Evolutionary conservation across 805 yeast genomes (phyloP).

Genomic region (Candida ovalis): DNA sequence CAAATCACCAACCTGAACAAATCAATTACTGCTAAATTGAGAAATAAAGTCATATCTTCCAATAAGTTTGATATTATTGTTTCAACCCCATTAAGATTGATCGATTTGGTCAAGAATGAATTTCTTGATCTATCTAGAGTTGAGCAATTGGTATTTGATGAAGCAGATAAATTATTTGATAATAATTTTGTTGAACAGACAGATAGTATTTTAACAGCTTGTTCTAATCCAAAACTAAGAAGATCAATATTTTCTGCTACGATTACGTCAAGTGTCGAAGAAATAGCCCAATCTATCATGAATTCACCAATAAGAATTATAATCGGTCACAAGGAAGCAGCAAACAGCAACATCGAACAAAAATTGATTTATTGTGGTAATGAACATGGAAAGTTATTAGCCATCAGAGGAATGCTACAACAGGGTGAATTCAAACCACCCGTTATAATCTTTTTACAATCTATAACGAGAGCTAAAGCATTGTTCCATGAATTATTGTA

Average conservation of each 20-base stretch:
- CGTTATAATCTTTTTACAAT: conserved; percentile 84
- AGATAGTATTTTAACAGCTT: conserved; percentile 69
- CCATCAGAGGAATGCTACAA: conserved; percentile 82
- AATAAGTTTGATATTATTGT: conserved; percentile 76
- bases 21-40: conserved; percentile 64
- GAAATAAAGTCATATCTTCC: conserved; percentile 53
- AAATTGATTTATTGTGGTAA: conserved; percentile 81
- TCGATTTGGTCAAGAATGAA: conserved; percentile 67
- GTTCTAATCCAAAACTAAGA: conserved; percentile 48
- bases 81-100: conserved; percentile 83
- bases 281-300: conserved; percentile 83
- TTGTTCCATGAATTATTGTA: conserved; percentile 88
- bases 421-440: conserved; percentile 90
- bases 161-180: conserved; percentile 92
- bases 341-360: conserved; percentile 79
- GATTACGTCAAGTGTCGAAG: conserved; percentile 89
- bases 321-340: conserved; percentile 93
- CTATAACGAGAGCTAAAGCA: conserved; percentile 91
- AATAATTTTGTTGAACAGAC: conserved; percentile 85
- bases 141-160: conserved; percentile 83
- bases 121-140: conserved; percentile 59
- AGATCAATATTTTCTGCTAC: conserved; percentile 94
- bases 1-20: conserved; percentile 66
- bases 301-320: conserved; percentile 78
- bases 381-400: conserved; percentile 93